Evolutionary conservation across 768 basidiomycete genomes (phyloP).

Genomic region (Leccinum uliginosum): DNA sequence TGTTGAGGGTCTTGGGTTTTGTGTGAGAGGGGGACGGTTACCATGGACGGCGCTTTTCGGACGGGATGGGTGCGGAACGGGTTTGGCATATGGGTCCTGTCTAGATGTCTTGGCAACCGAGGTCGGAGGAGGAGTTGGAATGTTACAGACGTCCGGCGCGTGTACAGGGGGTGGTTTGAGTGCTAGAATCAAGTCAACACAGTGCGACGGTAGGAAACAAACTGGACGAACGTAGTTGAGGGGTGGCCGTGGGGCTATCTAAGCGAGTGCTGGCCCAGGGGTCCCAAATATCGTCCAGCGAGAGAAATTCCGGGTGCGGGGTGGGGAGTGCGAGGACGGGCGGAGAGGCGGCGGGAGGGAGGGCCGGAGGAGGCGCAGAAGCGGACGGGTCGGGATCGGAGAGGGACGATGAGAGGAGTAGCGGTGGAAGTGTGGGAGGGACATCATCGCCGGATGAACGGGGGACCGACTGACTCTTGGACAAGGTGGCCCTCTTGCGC

Average conservation of each 20-base stretch:
- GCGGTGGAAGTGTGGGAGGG: slow-evolving; percentile 35
- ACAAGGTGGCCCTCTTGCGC: slow-evolving; percentile 43
- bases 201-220: background rate
- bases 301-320: background rate
- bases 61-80: background rate
- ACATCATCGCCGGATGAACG: slow-evolving; percentile 13
- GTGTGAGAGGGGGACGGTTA: slow-evolving; percentile 9
- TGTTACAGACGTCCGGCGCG: background rate
- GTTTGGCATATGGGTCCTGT: slow-evolving; percentile 5
- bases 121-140: background rate
- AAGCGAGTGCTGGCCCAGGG: slow-evolving; percentile 18
- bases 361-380: background rate
- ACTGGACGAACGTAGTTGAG: slow-evolving; percentile 17
- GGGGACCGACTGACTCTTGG: background rate
- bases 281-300: slow-evolving; percentile 18
- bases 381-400: slow-evolving; percentile 23
- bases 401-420: slow-evolving; percentile 38
- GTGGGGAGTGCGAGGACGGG: slow-evolving; percentile 2
- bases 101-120: slow-evolving; percentile 20
- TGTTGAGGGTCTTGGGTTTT: background rate
- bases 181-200: slow-evolving; percentile 2
- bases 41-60: slow-evolving; percentile 14
- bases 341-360: slow-evolving; percentile 17
- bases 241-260: background rate
- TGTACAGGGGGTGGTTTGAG: background rate